phyloP scores from a whole-genome alignment of 352 stramenopile genomes.

The Thalassiosira livingstoniorum region DNA sequence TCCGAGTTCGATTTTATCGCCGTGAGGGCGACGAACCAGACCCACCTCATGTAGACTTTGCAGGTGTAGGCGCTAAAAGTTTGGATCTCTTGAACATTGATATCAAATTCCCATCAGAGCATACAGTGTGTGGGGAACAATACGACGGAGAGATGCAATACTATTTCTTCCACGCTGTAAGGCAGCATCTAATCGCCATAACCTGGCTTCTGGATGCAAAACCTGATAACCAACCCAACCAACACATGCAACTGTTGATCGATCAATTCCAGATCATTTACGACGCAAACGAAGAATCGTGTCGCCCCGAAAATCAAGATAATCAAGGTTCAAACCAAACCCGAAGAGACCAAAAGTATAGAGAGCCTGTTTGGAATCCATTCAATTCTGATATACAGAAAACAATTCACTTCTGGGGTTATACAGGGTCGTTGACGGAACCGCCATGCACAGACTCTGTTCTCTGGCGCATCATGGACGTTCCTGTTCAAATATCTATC shows the following conservation, averaged over 20 bases:
- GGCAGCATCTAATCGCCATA: slow-evolving; percentile 41
- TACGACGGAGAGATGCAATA: slow-evolving; percentile 85
- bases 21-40: slow-evolving; percentile 66
- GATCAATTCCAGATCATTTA: slow-evolving; percentile 78
- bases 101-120: slow-evolving; percentile 82
- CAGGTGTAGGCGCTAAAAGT: slow-evolving; percentile 19
- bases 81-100: slow-evolving; percentile 75
- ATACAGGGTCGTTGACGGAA: slow-evolving; percentile 81
- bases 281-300: slow-evolving; percentile 54
- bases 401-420: slow-evolving; percentile 81
- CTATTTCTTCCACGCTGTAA: slow-evolving; percentile 69
- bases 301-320: slow-evolving; percentile 9
- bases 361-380: slow-evolving; percentile 64
- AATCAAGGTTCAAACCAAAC: background rate
- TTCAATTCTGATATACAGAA: slow-evolving; percentile 73
- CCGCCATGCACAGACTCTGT: slow-evolving; percentile 75
- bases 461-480: slow-evolving; percentile 78
- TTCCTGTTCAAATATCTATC: slow-evolving; percentile 65
- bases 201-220: slow-evolving; percentile 38
- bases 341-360: slow-evolving; percentile 12
- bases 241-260: slow-evolving; percentile 70
- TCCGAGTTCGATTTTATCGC: slow-evolving; percentile 37
- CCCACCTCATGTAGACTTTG: slow-evolving; percentile 76
- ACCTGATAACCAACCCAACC: slow-evolving; percentile 50
- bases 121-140: slow-evolving; percentile 67